These are phyloP conservation scores for Plasmodium chabaudi DNA, from an alignment of 169 alveolate species.

Conservation along the genomic window DNA sequence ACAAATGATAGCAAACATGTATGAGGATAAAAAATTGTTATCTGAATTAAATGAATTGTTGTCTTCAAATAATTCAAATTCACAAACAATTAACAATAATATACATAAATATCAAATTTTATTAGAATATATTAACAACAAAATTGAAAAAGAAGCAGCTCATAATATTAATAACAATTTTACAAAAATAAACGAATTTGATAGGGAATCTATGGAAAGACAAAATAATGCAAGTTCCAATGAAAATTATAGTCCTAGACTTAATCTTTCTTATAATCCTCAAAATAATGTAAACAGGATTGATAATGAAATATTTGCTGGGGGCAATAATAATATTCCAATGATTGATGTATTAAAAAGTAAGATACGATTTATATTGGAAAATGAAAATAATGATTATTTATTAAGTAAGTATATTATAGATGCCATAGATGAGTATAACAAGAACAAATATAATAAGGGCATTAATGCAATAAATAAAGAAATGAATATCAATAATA, in stretches of 20 bases:
- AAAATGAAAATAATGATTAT: background rate
- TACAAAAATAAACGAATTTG: constrained; percentile 5
- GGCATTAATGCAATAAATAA: background rate
- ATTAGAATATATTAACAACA: constrained; percentile 13
- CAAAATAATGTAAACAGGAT: background rate
- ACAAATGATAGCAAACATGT: background rate
- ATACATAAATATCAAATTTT: constrained; percentile 10
- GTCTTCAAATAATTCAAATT: background rate
- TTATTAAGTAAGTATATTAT: background rate
- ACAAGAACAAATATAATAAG: constrained; percentile 7
- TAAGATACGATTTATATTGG: background rate
- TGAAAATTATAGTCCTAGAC: background rate
- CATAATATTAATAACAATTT: background rate
- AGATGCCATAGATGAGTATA: background rate
- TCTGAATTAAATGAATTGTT: background rate
- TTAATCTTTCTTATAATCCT: background rate
- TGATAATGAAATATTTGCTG: background rate
- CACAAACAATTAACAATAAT: background rate
- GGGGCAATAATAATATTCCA: background rate
- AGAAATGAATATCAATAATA: background rate
- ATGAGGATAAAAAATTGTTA: constrained; percentile 5
- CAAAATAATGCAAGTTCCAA: constrained; percentile 1
- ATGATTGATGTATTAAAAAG: background rate
- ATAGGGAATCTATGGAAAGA: constrained; percentile 6
- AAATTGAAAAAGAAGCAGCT: background rate